Percentiles rank a stretch among this genome's conserved stretches.
These are phyloP conservation scores for Cucumis hystrix DNA, from an alignment of 306 rosid species.

Conservation along the genomic window DNA sequence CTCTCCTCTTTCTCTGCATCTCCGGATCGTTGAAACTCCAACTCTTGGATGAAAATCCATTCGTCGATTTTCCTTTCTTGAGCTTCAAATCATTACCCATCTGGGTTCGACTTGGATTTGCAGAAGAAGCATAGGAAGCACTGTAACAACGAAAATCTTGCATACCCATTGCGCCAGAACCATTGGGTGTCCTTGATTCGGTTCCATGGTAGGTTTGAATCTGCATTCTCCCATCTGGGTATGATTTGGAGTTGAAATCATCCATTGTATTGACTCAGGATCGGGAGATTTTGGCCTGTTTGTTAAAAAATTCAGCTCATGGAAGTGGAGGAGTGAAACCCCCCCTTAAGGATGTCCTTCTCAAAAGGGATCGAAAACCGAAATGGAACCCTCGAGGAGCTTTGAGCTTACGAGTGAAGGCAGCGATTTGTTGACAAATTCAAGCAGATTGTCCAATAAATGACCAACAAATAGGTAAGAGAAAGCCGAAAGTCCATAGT, in stretches of 20 bases:
- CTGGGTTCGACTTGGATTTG: constrained; percentile 36
- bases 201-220: constrained; percentile 27
- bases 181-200: constrained; percentile 13
- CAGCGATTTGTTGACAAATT: background rate
- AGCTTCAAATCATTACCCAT: constrained; percentile 32
- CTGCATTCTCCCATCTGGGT: constrained; percentile 53
- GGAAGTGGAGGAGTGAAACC: background rate
- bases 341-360: too few species aligned
- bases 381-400: background rate
- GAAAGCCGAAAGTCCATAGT: background rate
- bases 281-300: too few species aligned
- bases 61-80: constrained; percentile 73
- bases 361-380: background rate
- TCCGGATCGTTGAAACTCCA: constrained; percentile 87
- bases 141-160: constrained; percentile 79
- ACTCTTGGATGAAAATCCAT: constrained; percentile 39
- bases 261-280: constrained; percentile 11
- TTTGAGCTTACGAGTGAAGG: background rate
- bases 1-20: constrained; percentile 84
- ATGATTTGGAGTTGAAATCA: constrained; percentile 61
- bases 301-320: background rate
- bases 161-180: constrained; percentile 24
- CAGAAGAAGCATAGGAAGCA: constrained; percentile 71
- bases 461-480: background rate
- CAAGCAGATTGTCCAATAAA: background rate